phyloP scores from a whole-genome alignment of 2,329 filamentous ascomycete genomes.

The Gnomoniopsis sp. region DNA sequence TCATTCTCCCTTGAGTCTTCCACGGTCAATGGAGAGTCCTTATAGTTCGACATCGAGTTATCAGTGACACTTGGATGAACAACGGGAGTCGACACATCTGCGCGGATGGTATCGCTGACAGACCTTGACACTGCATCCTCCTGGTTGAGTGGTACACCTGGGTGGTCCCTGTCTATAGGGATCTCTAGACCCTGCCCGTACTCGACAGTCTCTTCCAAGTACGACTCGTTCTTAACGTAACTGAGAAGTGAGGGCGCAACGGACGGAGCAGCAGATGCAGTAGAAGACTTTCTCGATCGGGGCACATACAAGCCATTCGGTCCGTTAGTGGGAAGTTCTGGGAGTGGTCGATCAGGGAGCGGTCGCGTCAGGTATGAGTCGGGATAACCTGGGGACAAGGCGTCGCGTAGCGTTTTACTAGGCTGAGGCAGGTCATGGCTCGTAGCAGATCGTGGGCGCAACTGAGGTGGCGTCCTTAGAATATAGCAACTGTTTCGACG shows the following conservation, averaged over 20 bases:
- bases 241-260: constrained; percentile 15
- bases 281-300: constrained; percentile 18
- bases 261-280: constrained; percentile 12
- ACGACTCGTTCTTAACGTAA: constrained; percentile 12
- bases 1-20: background rate
- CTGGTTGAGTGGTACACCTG: background rate
- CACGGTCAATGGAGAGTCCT: background rate
- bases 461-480: constrained; percentile 6
- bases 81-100: background rate
- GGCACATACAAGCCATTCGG: constrained; percentile 6
- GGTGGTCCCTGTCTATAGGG: background rate
- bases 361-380: constrained; percentile 25
- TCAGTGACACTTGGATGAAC: background rate
- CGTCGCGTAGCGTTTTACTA: constrained; percentile 29
- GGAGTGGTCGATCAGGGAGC: constrained; percentile 27
- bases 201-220: constrained; percentile 13
- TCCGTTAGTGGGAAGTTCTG: constrained; percentile 1
- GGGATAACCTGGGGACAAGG: constrained; percentile 12
- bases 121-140: background rate
- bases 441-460: constrained; percentile 12
- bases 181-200: constrained; percentile 15
- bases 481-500: constrained; percentile 7
- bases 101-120: background rate
- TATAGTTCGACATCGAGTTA: constrained; percentile 10
- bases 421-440: constrained; percentile 26